Evolutionary conservation across 768 basidiomycete species (phyloP), one percentile per base, ranked within the genome.

Genomic region (Strobilomyces echinocephalus): DNA sequence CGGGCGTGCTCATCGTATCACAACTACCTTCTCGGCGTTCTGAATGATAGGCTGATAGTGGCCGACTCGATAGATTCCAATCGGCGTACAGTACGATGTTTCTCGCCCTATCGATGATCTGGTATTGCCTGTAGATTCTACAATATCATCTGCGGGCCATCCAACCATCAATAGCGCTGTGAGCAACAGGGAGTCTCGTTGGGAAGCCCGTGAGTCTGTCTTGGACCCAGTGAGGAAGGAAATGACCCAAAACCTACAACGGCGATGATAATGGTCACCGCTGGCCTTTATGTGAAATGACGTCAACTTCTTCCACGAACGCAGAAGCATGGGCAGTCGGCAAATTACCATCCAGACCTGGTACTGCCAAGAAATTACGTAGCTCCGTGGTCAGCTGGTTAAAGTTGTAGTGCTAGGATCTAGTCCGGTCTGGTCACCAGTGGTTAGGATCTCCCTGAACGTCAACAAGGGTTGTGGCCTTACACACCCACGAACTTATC

Each of bases 251-350:
- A n/a, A 12, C 36, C 11, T 21, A 8, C 16, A 3, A 47, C 33
- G 40, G 53, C 9, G 21, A 44, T 31, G 1, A 35, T 39, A 2
- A 18, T 18, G 16, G 35, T 36, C 15, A 16, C 35, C 15, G 35
- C 16, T n/a, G 35, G 16, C 15, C 14, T 34, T 10, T 11, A 91
- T 95, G 50, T 24, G 24, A 24, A 24, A 24, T 24, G 24, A 24
- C 24, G 24, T 24, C 24, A 24, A 24, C 24, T 24, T 24, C 24
- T 24, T 24, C 24, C 24, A 24, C 24, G 8, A 21, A 36, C 21
- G 34, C 21, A 52, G 2, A 34, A 41, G 16, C 38, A 28, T 57
- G 30, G 62, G 15, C 8, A 4, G 21, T 39, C 33, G 12, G 30
- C 8, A 5, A 46, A 45, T 46, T 20, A 30, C 26, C 20, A 35